Evolutionary conservation across 1,284 basidiomycete species (phyloP).

Genomic region (Termitomyces sp.): DNA sequence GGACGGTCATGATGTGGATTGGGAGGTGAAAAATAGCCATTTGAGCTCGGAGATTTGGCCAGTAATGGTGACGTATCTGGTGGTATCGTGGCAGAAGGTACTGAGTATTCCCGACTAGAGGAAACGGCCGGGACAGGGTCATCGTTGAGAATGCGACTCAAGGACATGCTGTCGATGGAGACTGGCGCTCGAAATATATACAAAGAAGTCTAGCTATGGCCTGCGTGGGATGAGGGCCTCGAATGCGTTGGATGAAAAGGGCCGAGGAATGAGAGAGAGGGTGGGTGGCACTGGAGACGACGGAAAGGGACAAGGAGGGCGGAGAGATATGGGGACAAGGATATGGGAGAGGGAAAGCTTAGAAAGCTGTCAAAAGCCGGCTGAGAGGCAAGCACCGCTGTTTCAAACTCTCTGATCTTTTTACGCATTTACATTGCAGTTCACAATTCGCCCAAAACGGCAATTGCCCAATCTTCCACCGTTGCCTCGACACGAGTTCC

Average conservation of each 20-base stretch:
- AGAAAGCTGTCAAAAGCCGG: conserved; percentile 29
- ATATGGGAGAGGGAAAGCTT: conserved; percentile 12
- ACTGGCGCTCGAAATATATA: neutral
- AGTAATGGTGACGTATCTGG: conserved; percentile 12
- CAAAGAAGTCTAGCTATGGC: neutral
- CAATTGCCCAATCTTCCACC: conserved; percentile 20
- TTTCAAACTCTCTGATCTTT: conserved; percentile 36
- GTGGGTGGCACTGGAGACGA: neutral
- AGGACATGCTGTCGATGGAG: conserved; percentile 48
- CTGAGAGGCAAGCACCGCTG: conserved; percentile 25
- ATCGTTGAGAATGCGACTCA: conserved; percentile 72
- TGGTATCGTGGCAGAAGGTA: conserved; percentile 22
- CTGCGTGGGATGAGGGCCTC: conserved; percentile 27
- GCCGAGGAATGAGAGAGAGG: conserved; percentile 1
- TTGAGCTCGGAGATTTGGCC: conserved; percentile 12
- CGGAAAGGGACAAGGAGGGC: conserved; percentile 7
- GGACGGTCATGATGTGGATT: conserved; percentile 8
- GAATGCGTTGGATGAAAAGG: conserved; percentile 1
- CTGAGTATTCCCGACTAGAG: conserved; percentile 22
- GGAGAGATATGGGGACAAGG: conserved; percentile 14
- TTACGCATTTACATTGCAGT: conserved; percentile 31
- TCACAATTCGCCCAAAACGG: conserved; percentile 28
- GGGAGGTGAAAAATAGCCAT: conserved; percentile 16
- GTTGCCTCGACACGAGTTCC: conserved; percentile 8
- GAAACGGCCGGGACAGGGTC: conserved; percentile 37